Evolutionary conservation across 2,329 filamentous ascomycete species (phyloP), one percentile per base, ranked within the genome.

Genomic region (Calonectria multiphialidica): DNA sequence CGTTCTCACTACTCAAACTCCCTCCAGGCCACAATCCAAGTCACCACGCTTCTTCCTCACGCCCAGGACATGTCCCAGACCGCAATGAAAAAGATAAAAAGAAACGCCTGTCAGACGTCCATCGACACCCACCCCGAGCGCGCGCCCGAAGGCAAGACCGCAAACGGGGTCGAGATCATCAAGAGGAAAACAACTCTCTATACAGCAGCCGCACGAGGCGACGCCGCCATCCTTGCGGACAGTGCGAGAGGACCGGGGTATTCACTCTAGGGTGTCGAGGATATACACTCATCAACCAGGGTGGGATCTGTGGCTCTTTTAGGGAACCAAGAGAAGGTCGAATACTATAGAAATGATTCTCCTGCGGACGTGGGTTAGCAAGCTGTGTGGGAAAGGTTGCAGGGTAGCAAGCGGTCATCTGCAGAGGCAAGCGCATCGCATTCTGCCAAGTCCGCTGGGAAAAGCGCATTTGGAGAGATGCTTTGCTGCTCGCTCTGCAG

Each of bases 261-360:
- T 67, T 67, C 65, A 67, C 65, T 67, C 65, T 59, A 67, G 50
- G 65, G 28, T 40, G 65, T 67, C 65, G 53, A 67, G 65, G 65
- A 67, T 67, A 59, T 59, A 37, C 65, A 67, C 65, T 67, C 65
- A 67, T 67, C 65, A 67, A 67, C 65, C 65, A 67, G 65, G 65
- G 65, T 67, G 65, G 65, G 65, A 67, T 67, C 65, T 67, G 65
- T 67, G 65, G 65, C 65, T 67, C 50, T 57, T 67, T 57, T 67
- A 59, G 50, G 65, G 50, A 67, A 67, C 65, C 65, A 67, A 67
- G 65, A 67, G 65, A 47, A 67, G 65, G 65, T 67, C 65, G 65
- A 67, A 59, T 67, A 67, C 65, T 67, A 67, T 67, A 67, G 65
- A 67, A 67, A 67, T 67, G 65, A 67, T 67, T 67, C 65, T 67